These are phyloP conservation scores for Jacaranda mimosifolia DNA, from an alignment of 257 asterid species.

Conservation along the genomic window DNA sequence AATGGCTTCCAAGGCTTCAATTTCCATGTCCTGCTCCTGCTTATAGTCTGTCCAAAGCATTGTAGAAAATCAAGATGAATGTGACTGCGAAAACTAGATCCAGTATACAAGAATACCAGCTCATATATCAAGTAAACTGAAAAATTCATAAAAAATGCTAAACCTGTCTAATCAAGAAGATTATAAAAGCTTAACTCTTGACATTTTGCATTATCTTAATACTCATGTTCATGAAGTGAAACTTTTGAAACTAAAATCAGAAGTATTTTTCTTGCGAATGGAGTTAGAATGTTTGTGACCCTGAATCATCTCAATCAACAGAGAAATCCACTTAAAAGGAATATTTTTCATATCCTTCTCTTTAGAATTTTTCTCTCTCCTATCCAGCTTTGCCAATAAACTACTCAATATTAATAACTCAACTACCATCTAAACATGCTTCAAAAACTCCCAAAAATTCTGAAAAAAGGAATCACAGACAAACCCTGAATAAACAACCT, in stretches of 20 bases:
- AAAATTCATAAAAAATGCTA: not conserved
- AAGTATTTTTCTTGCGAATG: not conserved
- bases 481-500: constrained; percentile 5
- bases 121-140: not conserved
- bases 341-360: constrained; percentile 5
- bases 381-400: constrained; percentile 17
- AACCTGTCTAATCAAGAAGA: constrained; percentile 3
- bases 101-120: constrained; percentile 12
- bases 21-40: constrained; percentile 97
- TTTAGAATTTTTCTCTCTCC: constrained; percentile 1
- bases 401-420: not conserved
- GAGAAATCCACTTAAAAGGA: not conserved
- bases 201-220: constrained; percentile 11
- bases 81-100: not conserved
- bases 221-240: constrained; percentile 8
- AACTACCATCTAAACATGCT: constrained; percentile 8
- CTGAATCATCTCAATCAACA: constrained; percentile 15
- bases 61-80: constrained; percentile 31
- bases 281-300: no score
- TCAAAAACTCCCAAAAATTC: not conserved
- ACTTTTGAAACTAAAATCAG: constrained; percentile 13
- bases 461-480: constrained; percentile 18
- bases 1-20: constrained; percentile 96
- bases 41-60: constrained; percentile 64
- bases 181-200: no score